phyloP scores from a whole-genome alignment of 371 early-diverging fungal genomes.

The Mortierella sp. region DNA sequence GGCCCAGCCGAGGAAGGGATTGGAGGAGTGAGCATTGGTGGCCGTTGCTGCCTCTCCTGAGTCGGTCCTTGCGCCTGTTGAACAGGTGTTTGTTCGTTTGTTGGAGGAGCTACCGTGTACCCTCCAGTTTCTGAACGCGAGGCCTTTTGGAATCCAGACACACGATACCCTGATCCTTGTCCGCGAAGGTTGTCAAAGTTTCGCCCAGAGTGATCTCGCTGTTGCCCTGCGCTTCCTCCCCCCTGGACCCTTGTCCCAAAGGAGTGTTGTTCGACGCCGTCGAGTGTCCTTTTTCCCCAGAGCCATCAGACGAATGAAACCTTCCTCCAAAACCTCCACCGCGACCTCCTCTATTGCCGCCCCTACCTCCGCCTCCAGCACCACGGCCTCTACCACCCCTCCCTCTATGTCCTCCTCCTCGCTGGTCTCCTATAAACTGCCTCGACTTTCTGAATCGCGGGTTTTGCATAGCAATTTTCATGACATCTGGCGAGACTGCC shows the following conservation, averaged over 20 bases:
- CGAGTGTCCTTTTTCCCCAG: slow-evolving; percentile 20
- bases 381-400: slow-evolving; percentile 65
- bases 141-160: slow-evolving; percentile 54
- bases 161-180: slow-evolving; percentile 42
- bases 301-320: slow-evolving; percentile 22
- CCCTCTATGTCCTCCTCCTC: slow-evolving; percentile 65
- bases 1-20: slow-evolving; percentile 35
- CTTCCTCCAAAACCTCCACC: slow-evolving; percentile 35
- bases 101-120: slow-evolving; percentile 23
- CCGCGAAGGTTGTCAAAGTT: slow-evolving; percentile 15
- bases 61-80: slow-evolving; percentile 17
- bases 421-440: slow-evolving; percentile 60
- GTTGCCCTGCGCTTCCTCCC: slow-evolving; percentile 13
- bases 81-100: slow-evolving; percentile 20
- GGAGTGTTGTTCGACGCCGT: slow-evolving; percentile 43
- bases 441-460: slow-evolving; percentile 72
- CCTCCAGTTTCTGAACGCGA: slow-evolving; percentile 51
- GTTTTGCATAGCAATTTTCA: slow-evolving; percentile 84
- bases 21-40: background rate
- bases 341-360: slow-evolving; percentile 16
- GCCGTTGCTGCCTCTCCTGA: slow-evolving; percentile 22
- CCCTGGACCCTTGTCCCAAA: slow-evolving; percentile 31
- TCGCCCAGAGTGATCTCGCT: background rate
- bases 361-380: slow-evolving; percentile 60
- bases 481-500: slow-evolving; percentile 72